phyloP scores from a whole-genome alignment of 1,284 basidiomycete species.

The Sporisorium scitamineum region DNA sequence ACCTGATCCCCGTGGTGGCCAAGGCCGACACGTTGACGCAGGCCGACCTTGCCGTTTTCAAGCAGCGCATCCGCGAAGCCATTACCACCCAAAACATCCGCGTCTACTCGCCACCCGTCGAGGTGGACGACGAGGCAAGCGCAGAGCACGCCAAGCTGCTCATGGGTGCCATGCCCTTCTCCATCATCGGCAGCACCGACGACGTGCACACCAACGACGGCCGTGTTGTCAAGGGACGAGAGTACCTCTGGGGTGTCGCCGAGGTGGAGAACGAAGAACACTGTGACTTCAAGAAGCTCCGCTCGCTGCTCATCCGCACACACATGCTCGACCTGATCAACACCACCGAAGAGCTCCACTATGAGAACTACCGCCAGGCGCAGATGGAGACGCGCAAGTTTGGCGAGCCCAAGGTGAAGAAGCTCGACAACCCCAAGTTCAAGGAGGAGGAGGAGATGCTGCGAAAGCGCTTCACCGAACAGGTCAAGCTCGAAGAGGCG shows the following conservation, averaged over 20 bases:
- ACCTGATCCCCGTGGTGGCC: conserved; percentile 96
- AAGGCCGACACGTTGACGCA: conserved; percentile 97
- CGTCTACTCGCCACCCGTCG: conserved; percentile 92
- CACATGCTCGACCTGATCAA: conserved; percentile 98
- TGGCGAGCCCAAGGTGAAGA: conserved; percentile 98
- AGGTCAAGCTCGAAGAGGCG: conserved; percentile 98
- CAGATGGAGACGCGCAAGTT: conserved; percentile 99
- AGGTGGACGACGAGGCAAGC: conserved; percentile 86
- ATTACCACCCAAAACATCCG: conserved; percentile 91
- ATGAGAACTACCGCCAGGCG: conserved; percentile 96
- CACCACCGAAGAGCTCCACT: conserved; percentile 95
- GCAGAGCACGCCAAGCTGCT: conserved; percentile 91
- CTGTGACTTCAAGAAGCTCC: conserved; percentile 98
- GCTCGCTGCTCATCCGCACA: conserved; percentile 93
- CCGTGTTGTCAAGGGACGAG: conserved; percentile 92
- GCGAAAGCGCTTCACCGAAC: conserved; percentile 97
- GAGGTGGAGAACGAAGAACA: conserved; percentile 98
- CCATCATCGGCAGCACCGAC: conserved; percentile 95
- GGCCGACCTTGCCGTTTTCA: conserved; percentile 89
- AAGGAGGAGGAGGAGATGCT: conserved; percentile 98
- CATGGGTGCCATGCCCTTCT: conserved; percentile 89
- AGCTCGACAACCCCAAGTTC: conserved; percentile 99
- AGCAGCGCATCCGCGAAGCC: conserved; percentile 91
- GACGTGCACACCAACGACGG: conserved; percentile 93
- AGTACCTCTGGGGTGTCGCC: conserved; percentile 99